Conservation (phyloP, 805 yeast genomes). For the Nakazawaea wyomingensis region DNA sequence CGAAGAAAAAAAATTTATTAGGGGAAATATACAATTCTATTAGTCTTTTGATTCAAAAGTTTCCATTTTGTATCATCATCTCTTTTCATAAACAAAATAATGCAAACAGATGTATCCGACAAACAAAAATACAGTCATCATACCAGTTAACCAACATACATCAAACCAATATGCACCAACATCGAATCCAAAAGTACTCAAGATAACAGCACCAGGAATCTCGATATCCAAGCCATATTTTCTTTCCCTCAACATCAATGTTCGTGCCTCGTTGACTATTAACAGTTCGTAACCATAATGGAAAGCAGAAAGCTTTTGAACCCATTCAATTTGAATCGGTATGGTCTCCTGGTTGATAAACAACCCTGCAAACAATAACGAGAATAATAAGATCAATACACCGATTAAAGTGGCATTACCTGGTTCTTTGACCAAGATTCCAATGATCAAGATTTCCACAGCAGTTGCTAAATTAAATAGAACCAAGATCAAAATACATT, state of each 20-base stretch:
- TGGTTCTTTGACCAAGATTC: slow-evolving; percentile 80
- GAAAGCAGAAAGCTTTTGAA: slow-evolving; percentile 83
- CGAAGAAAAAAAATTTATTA: too few relatives aligned
- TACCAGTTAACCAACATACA: slow-evolving; percentile 49
- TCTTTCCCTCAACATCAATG: slow-evolving; percentile 75
- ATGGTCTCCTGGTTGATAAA: slow-evolving; percentile 75
- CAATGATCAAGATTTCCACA: slow-evolving; percentile 78
- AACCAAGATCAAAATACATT: slow-evolving; percentile 63
- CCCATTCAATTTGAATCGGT: slow-evolving; percentile 50
- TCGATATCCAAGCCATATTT: slow-evolving; percentile 92
- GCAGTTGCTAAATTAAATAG: slow-evolving; percentile 86
- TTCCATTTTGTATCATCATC: slow-evolving; percentile 28
- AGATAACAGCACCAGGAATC: slow-evolving; percentile 96
- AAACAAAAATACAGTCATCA: slow-evolving; percentile 53
- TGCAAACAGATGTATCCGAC: slow-evolving; percentile 75
- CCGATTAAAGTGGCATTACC: slow-evolving; percentile 91
- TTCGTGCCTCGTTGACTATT: slow-evolving; percentile 87
- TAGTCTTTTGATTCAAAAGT: background rate
- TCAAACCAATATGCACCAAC: slow-evolving; percentile 73
- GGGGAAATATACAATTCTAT: too few relatives aligned
- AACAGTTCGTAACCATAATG: slow-evolving; percentile 95
- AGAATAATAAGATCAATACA: slow-evolving; percentile 75
- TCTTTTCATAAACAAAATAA: slow-evolving; percentile 66
- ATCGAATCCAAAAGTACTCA: slow-evolving; percentile 91
- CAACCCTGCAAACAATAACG: slow-evolving; percentile 87